Conservation (phyloP, 2,329 filamentous ascomycete genomes). For the Ceratocystis destructans region DNA sequence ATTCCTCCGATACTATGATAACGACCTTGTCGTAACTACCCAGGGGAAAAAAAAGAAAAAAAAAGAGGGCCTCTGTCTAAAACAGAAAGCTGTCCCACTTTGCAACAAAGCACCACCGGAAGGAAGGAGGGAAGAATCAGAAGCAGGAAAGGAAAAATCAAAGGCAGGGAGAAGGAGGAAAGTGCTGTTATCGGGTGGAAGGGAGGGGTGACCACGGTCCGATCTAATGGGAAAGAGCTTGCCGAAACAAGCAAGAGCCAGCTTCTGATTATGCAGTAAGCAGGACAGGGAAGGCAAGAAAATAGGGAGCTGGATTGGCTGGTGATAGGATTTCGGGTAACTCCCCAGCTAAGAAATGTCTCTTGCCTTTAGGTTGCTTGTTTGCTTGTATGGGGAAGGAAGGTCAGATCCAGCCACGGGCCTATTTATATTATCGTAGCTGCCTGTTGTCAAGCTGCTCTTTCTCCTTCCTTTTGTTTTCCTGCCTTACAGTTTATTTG, state of each 20-base stretch:
- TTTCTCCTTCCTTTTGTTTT: not conserved
- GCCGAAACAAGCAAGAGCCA: conserved; percentile 13
- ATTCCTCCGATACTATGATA: not conserved
- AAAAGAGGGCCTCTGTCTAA: not conserved
- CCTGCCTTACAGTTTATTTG: not conserved
- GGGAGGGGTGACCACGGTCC: conserved; percentile 5
- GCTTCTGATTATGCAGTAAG: conserved; percentile 5
- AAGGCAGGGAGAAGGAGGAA: not conserved
- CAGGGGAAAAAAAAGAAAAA: not conserved
- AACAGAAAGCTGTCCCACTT: conserved; percentile 2
- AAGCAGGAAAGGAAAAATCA: not conserved
- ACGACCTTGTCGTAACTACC: not conserved
- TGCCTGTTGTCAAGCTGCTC: not conserved
- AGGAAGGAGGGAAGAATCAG: not conserved
- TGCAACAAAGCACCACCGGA: not conserved
- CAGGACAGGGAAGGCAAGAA: not conserved
- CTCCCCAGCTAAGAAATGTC: not conserved
- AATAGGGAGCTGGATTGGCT: not conserved
- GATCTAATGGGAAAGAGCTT: conserved; percentile 3
- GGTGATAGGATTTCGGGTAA: not conserved
- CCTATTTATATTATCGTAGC: conserved; percentile 9
- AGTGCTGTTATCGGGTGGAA: conserved; percentile 10
- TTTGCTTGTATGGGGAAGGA: not conserved
- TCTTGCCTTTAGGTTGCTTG: not conserved
- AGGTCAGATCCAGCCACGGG: conserved; percentile 2